Base-by-base conservation (phyloP, 352 stramenopile species). In the Phytophthora multivora region DNA sequence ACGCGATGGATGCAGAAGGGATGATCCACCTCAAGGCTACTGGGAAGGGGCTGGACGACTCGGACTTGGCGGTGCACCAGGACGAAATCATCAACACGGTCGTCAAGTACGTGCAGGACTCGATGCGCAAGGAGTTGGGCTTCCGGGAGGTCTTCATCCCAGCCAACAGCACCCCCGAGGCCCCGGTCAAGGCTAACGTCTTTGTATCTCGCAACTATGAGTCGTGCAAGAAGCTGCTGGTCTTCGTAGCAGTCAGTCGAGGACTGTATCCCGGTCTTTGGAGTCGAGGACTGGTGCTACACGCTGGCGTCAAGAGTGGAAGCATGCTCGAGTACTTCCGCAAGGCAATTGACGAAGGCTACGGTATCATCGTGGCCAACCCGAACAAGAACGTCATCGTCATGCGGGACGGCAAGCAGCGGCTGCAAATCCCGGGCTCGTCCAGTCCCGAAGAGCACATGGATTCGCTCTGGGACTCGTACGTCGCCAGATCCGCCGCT, bases 331-430 rank as follows among this genome's bases (percentile, higher is more conserved):
- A 89, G 45, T 96, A 95, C 63, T 95, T 97, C 54, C 82, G 86
- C 63, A 93, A 93, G 63, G 89, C 89, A 4, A 79, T 95, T 1
- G 82, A 91, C 51, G 80, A 93, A 53, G 85, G 82, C 3, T 94
- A 94, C 52, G 89, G 89, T 33, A 91, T 97, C 39, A 82, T 96
- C 51, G 88, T 97, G 2, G 83, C 86, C 23, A 97, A 97, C 53
- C 89, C 89, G 0, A 96, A 95, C 75, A 95, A 96, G 70, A 97
- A 96, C 65, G 86, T 91, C 11, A 93, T 94, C 50, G 79, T 93
- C 41, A 62, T 89, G 54, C 77, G 83, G 8, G 83, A 95, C 41
- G 80, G 80, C 51, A 95, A 93, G 63, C 83, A 92, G 61, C 76
- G 86, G 15, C 42, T 94, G 31, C 84, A 88, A 48, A 96, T 96